phyloP scores from a whole-genome alignment of 345 rosid genomes.

The Corchorus capsularis region DNA sequence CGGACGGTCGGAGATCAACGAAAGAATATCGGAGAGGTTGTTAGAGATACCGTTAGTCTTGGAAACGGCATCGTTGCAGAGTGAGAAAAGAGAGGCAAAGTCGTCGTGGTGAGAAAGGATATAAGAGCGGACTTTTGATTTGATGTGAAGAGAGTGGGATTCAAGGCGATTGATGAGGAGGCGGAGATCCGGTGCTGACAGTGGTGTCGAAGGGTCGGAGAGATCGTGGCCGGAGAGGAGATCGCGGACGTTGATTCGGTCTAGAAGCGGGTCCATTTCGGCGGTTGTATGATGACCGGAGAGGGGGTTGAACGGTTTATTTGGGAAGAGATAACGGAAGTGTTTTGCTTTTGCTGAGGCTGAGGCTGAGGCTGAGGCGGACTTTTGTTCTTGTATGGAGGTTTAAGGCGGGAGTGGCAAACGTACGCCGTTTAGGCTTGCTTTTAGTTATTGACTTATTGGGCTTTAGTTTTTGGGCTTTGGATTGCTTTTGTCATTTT shows the following conservation, averaged over 20 bases:
- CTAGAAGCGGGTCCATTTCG: constrained; percentile 57
- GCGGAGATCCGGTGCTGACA: constrained; percentile 97
- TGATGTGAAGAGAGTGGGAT: constrained; percentile 85
- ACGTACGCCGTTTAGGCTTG: neutral
- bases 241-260: constrained; percentile 72
- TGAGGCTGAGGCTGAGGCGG: neutral
- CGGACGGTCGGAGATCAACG: constrained; percentile 59
- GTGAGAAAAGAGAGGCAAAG: constrained; percentile 80
- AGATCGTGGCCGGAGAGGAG: constrained; percentile 87
- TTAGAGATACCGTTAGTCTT: constrained; percentile 46
- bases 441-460: neutral
- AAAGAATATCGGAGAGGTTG: constrained; percentile 48
- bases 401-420: neutral
- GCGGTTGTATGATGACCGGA: constrained; percentile 11
- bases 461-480: neutral
- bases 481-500: too few relatives aligned
- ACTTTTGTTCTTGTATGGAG: too few relatives aligned
- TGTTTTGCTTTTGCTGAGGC: neutral
- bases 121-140: constrained; percentile 85
- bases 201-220: constrained; percentile 73
- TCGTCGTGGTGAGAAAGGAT: constrained; percentile 70
- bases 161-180: constrained; percentile 83
- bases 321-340: neutral
- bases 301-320: neutral
- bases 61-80: constrained; percentile 67